These are phyloP conservation scores for Cercospora citrullina DNA, from an alignment of 2,329 filamentous ascomycete species.

Conservation along the genomic window DNA sequence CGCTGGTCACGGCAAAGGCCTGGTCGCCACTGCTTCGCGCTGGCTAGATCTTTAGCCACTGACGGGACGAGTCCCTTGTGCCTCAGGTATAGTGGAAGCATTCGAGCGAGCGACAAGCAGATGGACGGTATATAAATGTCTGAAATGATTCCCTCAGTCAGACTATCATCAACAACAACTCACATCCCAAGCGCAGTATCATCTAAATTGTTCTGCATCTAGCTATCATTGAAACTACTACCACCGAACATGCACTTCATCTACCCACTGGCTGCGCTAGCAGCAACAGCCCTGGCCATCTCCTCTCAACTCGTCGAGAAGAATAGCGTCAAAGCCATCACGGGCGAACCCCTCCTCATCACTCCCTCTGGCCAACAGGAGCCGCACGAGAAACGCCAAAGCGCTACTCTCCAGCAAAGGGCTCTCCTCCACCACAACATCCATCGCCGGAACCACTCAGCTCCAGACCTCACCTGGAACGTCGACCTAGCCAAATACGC, in stretches of 20 bases:
- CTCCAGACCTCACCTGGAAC: conserved; percentile 62
- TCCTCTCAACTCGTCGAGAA: conserved; percentile 7
- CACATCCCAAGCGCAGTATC: background rate
- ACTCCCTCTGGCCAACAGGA: conserved; percentile 4
- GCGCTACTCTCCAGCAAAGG: background rate
- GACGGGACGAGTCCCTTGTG: background rate
- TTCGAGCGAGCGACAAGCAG: background rate
- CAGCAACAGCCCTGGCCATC: conserved; percentile 6
- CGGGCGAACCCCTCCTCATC: conserved; percentile 9
- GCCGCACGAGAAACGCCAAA: conserved; percentile 5
- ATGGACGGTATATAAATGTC: background rate
- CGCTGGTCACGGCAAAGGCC: background rate
- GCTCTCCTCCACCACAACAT: conserved; percentile 21
- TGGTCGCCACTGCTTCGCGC: background rate
- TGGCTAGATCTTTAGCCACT: conserved; percentile 6
- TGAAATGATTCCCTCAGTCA: background rate
- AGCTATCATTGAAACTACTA: background rate
- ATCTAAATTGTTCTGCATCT: background rate
- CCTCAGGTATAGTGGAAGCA: background rate
- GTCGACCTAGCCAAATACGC: conserved; percentile 64
- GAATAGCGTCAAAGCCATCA: conserved; percentile 7
- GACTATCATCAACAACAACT: background rate
- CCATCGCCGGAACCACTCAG: conserved; percentile 22
- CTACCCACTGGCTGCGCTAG: conserved; percentile 4
- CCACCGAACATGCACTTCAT: conserved; percentile 9